Percentiles rank a stretch among this genome's conserved stretches.
These are phyloP conservation scores for Penicillium salamii DNA, from an alignment of 495 filamentous ascomycete genomes.

Conservation along the genomic window DNA sequence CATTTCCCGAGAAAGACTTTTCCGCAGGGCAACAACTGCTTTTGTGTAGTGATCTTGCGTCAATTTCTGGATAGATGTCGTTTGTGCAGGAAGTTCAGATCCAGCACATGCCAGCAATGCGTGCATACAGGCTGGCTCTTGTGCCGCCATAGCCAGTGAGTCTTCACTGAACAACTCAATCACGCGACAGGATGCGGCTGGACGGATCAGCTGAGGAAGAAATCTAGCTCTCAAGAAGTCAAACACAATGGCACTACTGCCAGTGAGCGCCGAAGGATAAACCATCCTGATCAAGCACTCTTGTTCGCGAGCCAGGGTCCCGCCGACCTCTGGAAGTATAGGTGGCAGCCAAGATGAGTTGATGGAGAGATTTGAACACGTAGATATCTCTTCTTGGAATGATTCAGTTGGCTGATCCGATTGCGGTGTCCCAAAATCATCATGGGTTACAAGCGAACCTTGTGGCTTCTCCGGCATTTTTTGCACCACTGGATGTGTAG, in stretches of 20 bases:
- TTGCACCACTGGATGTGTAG: too few species aligned
- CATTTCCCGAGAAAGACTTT: background rate
- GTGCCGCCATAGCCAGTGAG: constrained; percentile 10
- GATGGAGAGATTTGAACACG: background rate
- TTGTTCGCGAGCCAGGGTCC: background rate
- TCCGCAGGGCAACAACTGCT: constrained; percentile 12
- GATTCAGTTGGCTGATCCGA: too few species aligned
- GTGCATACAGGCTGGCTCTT: constrained; percentile 18
- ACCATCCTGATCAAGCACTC: background rate
- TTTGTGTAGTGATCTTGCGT: constrained; percentile 13
- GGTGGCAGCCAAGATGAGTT: background rate
- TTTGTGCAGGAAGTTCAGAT: constrained; percentile 17
- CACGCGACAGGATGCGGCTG: constrained; percentile 4
- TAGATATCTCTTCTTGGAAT: background rate
- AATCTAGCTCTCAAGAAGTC: constrained; percentile 17
- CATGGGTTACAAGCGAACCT: too few species aligned
- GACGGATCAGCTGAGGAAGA: constrained; percentile 18
- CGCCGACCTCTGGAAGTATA: background rate
- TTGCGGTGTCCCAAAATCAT: too few species aligned
- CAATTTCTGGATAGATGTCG: constrained; percentile 1
- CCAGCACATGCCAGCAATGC: constrained; percentile 23
- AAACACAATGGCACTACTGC: constrained; percentile 14
- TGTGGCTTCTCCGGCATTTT: too few species aligned
- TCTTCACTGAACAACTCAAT: constrained; percentile 13
- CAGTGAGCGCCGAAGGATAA: constrained; percentile 9